These are phyloP conservation scores for Termitomyces titanicus DNA, from an alignment of 768 basidiomycete species.

Conservation along the genomic window DNA sequence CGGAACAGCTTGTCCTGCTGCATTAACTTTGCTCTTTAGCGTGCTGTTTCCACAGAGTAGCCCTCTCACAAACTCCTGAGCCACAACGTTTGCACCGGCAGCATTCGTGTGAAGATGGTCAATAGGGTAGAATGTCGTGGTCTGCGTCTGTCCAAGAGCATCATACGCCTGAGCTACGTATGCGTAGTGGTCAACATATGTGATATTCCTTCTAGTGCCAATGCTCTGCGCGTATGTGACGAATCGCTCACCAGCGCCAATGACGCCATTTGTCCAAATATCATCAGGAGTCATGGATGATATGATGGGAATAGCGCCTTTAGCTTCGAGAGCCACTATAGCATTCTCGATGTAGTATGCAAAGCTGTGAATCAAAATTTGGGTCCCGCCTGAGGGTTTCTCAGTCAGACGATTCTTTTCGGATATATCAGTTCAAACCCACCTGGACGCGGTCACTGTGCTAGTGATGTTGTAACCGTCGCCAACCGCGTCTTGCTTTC, in stretches of 20 bases:
- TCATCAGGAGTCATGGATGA: constrained; percentile 47
- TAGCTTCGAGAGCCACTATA: constrained; percentile 35
- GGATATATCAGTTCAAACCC: background rate
- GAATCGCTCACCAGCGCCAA: constrained; percentile 36
- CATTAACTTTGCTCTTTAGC: constrained; percentile 19
- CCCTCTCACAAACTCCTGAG: constrained; percentile 43
- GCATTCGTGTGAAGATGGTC: constrained; percentile 45
- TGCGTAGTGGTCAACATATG: constrained; percentile 43
- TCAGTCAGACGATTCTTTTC: background rate
- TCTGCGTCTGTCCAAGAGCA: constrained; percentile 32
- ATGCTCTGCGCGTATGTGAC: constrained; percentile 40
- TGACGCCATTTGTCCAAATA: constrained; percentile 33
- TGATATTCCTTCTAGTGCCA: constrained; percentile 31
- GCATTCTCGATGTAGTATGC: constrained; percentile 44
- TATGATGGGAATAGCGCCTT: constrained; percentile 45
- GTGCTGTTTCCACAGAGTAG: constrained; percentile 35
- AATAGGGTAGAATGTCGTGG: constrained; percentile 37
- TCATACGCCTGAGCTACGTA: constrained; percentile 42
- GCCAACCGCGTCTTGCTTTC: constrained; percentile 38
- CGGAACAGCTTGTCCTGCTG: background rate
- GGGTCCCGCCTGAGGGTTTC: constrained; percentile 27
- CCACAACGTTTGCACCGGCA: constrained; percentile 43
- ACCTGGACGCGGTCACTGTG: background rate
- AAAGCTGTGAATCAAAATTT: constrained; percentile 40
- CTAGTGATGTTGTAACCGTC: constrained; percentile 1